Evolutionary conservation across 1,284 basidiomycete genomes (phyloP).

Genomic region (Ganoderma sp.): DNA sequence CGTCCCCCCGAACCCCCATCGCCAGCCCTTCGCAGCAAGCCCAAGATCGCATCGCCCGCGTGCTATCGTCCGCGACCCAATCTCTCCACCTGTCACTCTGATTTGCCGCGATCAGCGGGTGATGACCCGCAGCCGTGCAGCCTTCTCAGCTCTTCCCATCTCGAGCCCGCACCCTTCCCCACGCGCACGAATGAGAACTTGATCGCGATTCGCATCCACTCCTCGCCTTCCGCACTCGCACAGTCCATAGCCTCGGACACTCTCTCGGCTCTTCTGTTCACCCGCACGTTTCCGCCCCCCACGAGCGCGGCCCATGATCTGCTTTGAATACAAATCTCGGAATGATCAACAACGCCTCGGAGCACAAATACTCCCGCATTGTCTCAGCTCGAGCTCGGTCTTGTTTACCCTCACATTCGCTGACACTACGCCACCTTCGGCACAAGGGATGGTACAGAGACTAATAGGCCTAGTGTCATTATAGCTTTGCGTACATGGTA

Average conservation of each 20-base stretch:
- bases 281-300: constrained; percentile 6
- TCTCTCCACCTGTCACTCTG: constrained; percentile 14
- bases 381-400: constrained; percentile 1
- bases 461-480: constrained; percentile 16
- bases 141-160: constrained; percentile 26
- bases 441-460: constrained; percentile 4
- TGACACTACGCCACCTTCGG: background rate
- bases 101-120: constrained; percentile 34
- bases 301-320: constrained; percentile 15
- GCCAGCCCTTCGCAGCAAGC: background rate
- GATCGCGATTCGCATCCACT: constrained; percentile 25
- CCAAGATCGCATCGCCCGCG: background rate
- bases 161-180: constrained; percentile 12
- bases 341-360: constrained; percentile 3
- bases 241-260: constrained; percentile 13
- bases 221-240: constrained; percentile 20
- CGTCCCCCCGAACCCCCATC: background rate
- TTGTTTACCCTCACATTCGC: background rate
- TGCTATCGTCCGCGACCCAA: background rate
- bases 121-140: constrained; percentile 30
- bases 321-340: constrained; percentile 6
- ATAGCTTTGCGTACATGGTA: constrained; percentile 28
- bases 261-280: constrained; percentile 11
- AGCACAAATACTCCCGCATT: background rate
- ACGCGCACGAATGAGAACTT: constrained; percentile 24